Percentiles rank a stretch among this genome's conserved stretches.
Conservation (phyloP, 306 rosid genomes). For the Carpinus fangiana region DNA sequence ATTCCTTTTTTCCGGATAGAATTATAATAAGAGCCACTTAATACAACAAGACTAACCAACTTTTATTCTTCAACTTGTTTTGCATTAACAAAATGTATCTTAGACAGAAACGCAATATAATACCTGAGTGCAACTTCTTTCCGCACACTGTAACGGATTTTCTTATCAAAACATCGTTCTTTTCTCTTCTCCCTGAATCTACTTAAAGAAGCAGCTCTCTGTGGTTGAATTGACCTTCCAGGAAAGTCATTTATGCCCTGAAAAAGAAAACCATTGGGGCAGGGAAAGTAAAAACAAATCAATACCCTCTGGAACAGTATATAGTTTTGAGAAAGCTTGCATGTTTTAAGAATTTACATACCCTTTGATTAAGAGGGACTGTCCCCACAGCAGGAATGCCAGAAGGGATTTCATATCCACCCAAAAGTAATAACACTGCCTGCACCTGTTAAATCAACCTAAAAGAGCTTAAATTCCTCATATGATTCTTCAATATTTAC, state of each 20-base stretch:
- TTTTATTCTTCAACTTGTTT: neutral
- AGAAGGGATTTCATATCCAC: conserved; percentile 58
- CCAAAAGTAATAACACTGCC: conserved; percentile 58
- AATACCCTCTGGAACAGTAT: neutral
- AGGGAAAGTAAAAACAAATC: neutral
- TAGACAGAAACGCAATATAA: neutral
- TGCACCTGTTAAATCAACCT: conserved; percentile 47
- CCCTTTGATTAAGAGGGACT: conserved; percentile 40
- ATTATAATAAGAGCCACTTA: neutral
- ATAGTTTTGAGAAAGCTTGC: neutral
- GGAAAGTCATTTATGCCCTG: conserved; percentile 43
- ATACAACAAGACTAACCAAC: neutral
- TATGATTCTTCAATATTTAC: neutral
- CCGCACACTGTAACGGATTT: conserved; percentile 54
- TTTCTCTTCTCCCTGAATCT: conserved; percentile 60
- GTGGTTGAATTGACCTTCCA: conserved; percentile 45
- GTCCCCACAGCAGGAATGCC: conserved; percentile 50
- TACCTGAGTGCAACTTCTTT: conserved; percentile 64
- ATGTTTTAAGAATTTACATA: conserved; percentile 5
- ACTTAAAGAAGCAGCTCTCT: conserved; percentile 56
- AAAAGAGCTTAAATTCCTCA: neutral
- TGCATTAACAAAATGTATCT: neutral
- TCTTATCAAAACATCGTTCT: conserved; percentile 57
- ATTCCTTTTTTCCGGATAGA: neutral
- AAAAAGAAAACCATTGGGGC: conserved; percentile 2